Evolutionary conservation across 164 flowering plant genomes (phyloP).

Genomic region (Akebia trifoliata): DNA sequence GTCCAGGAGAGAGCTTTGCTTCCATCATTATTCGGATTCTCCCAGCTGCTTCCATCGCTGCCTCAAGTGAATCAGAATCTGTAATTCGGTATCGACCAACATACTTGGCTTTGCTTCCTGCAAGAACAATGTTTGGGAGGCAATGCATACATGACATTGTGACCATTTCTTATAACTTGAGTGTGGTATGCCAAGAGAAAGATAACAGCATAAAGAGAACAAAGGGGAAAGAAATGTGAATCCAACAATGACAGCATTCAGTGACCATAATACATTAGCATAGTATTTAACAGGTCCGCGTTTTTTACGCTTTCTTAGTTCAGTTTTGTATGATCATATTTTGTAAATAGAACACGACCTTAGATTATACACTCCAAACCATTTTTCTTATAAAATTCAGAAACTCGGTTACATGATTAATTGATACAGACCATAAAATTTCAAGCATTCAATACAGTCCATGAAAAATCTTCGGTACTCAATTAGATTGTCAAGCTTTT

Average conservation of each 20-base stretch:
- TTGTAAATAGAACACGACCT: neutral
- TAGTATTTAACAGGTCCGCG: neutral
- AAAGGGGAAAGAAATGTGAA: neutral
- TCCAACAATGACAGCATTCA: neutral
- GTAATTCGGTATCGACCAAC: slow-evolving; percentile 83
- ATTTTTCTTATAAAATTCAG: neutral
- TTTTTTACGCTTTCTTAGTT: neutral
- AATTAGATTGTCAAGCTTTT: neutral
- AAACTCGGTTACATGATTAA: neutral
- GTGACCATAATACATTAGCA: neutral
- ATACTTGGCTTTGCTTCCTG: slow-evolving; percentile 74
- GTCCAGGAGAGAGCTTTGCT: slow-evolving; percentile 93
- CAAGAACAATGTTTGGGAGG: slow-evolving; percentile 13
- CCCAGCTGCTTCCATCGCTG: slow-evolving; percentile 94
- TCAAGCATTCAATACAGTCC: neutral
- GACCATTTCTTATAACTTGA: neutral
- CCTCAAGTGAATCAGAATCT: slow-evolving; percentile 67
- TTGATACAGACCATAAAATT: neutral
- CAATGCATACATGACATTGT: neutral
- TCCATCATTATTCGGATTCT: slow-evolving; percentile 68
- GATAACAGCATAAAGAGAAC: neutral
- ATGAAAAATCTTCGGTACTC: neutral
- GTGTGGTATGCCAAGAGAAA: neutral
- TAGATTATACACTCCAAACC: neutral
- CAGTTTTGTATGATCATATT: neutral